phyloP scores from a whole-genome alignment of 257 asterid genomes.

The Haberlea rhodopensis region DNA sequence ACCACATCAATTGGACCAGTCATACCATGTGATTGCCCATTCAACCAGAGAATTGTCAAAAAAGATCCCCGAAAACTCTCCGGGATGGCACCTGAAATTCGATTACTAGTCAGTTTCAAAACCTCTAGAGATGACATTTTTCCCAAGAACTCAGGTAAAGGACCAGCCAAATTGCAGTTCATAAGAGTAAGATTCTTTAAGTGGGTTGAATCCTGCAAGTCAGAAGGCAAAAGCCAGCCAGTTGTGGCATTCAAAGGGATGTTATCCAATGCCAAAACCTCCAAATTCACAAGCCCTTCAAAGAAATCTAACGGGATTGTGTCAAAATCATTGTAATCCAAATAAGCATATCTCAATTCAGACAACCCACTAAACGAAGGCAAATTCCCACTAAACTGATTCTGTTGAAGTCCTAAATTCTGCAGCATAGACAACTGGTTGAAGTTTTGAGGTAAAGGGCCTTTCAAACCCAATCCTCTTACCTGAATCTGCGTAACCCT shows the following conservation, averaged over 20 bases:
- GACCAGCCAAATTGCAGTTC: slow-evolving; percentile 62
- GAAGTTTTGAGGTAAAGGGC: slow-evolving; percentile 67
- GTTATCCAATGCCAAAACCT: slow-evolving; percentile 72
- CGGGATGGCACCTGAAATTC: slow-evolving; percentile 62
- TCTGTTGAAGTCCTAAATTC: slow-evolving; percentile 71
- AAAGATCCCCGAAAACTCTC: slow-evolving; percentile 53
- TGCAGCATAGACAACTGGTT: slow-evolving; percentile 54
- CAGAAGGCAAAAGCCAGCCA: slow-evolving; percentile 74
- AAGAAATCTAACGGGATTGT: slow-evolving; percentile 79
- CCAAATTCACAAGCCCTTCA: slow-evolving; percentile 64
- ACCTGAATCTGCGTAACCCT: slow-evolving; percentile 86
- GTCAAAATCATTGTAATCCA: slow-evolving; percentile 73
- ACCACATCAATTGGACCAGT: slow-evolving; percentile 63
- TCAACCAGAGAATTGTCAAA: slow-evolving; percentile 57
- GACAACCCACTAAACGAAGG: slow-evolving; percentile 75
- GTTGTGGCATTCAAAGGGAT: slow-evolving; percentile 64
- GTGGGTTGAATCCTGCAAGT: slow-evolving; percentile 57
- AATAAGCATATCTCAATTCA: slow-evolving; percentile 59
- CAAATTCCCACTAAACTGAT: slow-evolving; percentile 61
- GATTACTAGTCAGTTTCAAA: slow-evolving; percentile 52
- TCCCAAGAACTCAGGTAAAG: slow-evolving; percentile 74
- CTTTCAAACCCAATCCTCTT: slow-evolving; percentile 61
- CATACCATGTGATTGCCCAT: slow-evolving; percentile 65
- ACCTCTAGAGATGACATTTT: slow-evolving; percentile 70
- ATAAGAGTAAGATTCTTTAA: slow-evolving; percentile 63